phyloP scores from a whole-genome alignment of 1,139 yeast genomes.

The Wickerhamiella infanticola region DNA sequence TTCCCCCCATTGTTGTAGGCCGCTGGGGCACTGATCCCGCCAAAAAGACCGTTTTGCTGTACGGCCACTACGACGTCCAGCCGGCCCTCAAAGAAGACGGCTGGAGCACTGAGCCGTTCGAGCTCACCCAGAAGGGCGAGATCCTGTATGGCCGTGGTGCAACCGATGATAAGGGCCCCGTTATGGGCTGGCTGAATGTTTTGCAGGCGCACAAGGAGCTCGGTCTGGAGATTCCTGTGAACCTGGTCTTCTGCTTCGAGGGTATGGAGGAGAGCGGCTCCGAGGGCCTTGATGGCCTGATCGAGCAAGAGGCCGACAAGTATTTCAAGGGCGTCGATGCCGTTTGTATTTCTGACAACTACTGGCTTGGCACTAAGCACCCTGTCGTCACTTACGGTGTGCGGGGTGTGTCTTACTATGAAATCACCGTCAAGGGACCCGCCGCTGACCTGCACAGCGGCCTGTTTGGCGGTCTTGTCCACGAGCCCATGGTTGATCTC shows the following conservation, averaged over 20 bases:
- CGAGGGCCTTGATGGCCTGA: constrained; percentile 70
- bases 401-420: constrained; percentile 92
- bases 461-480: constrained; percentile 90
- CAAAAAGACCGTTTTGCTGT: constrained; percentile 76
- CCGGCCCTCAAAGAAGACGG: constrained; percentile 91
- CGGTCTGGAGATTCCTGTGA: constrained; percentile 83
- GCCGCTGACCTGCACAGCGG: constrained; percentile 97
- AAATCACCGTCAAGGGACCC: constrained; percentile 70
- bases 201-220: constrained; percentile 79
- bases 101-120: constrained; percentile 88
- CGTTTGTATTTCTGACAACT: constrained; percentile 91
- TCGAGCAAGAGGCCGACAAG: constrained; percentile 56
- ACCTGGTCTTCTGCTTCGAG: constrained; percentile 82
- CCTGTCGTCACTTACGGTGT: constrained; percentile 96
- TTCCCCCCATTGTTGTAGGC: constrained; percentile 89
- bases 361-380: constrained; percentile 94
- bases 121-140: constrained; percentile 34
- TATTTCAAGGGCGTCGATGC: constrained; percentile 85
- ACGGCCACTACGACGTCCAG: constrained; percentile 97
- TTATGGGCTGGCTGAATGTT: constrained; percentile 89
- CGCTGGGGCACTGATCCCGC: constrained; percentile 66
- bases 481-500: constrained; percentile 95
- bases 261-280: constrained; percentile 99
- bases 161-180: constrained; percentile 97
- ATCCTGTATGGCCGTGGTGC: constrained; percentile 84